Base-by-base conservation (phyloP, 2,329 filamentous ascomycete genomes). In the Chalaropsis ovoidea region DNA sequence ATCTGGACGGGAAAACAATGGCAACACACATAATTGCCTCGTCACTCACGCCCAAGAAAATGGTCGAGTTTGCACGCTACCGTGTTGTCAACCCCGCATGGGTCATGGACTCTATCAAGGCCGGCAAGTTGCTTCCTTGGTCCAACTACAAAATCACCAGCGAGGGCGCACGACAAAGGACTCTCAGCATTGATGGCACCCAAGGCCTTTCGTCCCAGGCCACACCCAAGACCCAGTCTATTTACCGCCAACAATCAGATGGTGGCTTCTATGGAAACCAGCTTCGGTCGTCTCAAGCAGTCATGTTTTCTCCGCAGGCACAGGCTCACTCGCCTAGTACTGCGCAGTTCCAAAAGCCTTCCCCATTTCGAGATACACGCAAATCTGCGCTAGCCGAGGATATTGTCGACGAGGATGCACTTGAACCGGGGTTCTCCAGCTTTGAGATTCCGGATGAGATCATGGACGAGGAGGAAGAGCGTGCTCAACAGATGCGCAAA, bases 1-100 rank as follows among this genome's bases (percentile, higher is more conserved):
- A 97, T 71, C 79, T 99, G 11, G 92, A 96, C 74, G 88, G 86
- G 45, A 99, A 99, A 77, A 97, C 93, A 0, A 87, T 88, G 73
- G 93, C 91, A 0, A 99, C 95, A 0, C 93, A 99, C 73, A 96
- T 99, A 70, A 91, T 99, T 70, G 92, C 93, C 2, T 93, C 90
- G 63, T 87, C 84, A 64, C 78, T 99, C 24, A 94, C 94, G 0
- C 92, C 90, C 0, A 97, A 96, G 77, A 99, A 99, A 75, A 85
- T 85, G 35, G 84, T 93, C 64, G 94, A 99, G 69, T 96, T 95
- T 72, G 82, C 80, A 64, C 85, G 84, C 69, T 96, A 97, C 74
- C 85, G 93, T 58, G 89, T 99, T 45, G 94, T 96, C 62, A 96
- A 94, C 74, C 94, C 94, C 0, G 86, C 90, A 22, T 99, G 94